Evolutionary conservation across 2,329 filamentous ascomycete species (phyloP).

Genomic region (Thelonectria rubi): DNA sequence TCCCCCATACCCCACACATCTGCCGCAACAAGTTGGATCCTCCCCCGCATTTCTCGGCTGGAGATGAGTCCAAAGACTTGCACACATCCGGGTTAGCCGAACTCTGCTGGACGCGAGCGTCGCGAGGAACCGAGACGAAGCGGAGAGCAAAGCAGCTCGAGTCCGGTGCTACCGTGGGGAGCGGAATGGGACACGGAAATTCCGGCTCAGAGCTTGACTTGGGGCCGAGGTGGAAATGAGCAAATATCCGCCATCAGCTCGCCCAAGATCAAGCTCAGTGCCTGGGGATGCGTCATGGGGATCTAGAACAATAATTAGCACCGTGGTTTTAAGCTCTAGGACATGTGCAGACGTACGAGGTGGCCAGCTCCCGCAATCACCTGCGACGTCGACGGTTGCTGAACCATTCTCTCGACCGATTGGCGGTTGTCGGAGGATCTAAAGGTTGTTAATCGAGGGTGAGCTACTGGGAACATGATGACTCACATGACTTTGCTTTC

Average conservation of each 20-base stretch:
- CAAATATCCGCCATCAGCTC: background rate
- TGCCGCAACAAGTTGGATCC: conserved; percentile 1
- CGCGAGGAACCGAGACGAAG: background rate
- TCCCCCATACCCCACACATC: conserved; percentile 10
- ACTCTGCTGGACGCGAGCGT: background rate
- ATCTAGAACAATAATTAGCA: background rate
- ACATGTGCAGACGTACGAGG: background rate
- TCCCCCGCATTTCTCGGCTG: conserved; percentile 7
- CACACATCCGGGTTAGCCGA: background rate
- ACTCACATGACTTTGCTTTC: conserved; percentile 15
- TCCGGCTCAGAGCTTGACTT: conserved; percentile 3
- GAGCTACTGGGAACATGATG: background rate
- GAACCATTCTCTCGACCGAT: conserved; percentile 9
- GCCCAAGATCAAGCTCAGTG: background rate
- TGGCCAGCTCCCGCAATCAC: conserved; percentile 17
- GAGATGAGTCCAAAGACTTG: background rate
- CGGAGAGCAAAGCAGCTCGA: background rate
- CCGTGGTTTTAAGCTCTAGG: background rate
- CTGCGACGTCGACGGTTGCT: conserved; percentile 6
- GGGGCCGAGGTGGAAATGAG: conserved; percentile 1
- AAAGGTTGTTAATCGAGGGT: too few relatives aligned
- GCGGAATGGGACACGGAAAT: background rate
- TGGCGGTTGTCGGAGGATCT: conserved; percentile 11
- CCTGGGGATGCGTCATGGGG: conserved; percentile 16
- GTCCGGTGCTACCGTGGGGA: background rate